Conservation (phyloP, 1,139 yeast genomes). For the Yamadazyma dushanensis region DNA sequence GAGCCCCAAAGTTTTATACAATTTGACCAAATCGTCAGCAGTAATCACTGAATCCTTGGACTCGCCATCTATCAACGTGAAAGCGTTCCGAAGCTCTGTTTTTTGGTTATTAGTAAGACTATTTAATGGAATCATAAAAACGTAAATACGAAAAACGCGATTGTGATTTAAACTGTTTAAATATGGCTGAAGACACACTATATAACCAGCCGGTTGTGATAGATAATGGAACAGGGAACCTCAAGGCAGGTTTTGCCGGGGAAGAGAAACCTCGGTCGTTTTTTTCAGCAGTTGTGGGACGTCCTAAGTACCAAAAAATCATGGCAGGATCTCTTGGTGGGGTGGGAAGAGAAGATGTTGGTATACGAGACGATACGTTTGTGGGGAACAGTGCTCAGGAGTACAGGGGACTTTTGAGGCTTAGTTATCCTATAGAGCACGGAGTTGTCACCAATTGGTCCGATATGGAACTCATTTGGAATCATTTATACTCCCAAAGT, state of each 20-base stretch:
- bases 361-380: constrained; percentile 39
- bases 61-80: constrained; percentile 77
- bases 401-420: constrained; percentile 68
- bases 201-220: constrained; percentile 87
- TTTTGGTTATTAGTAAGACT: constrained; percentile 44
- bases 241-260: constrained; percentile 93
- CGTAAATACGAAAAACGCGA: constrained; percentile 4
- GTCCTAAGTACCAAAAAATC: constrained; percentile 78
- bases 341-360: constrained; percentile 12
- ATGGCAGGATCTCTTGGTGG: constrained; percentile 68
- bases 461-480: constrained; percentile 81
- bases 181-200: constrained; percentile 17
- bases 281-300: constrained; percentile 60
- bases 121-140: constrained; percentile 30
- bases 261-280: constrained; percentile 73
- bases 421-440: constrained; percentile 74
- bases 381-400: constrained; percentile 76
- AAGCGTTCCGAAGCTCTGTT: constrained; percentile 47
- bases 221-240: constrained; percentile 89
- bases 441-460: constrained; percentile 87
- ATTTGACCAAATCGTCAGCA: constrained; percentile 54
- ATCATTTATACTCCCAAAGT: constrained; percentile 58
- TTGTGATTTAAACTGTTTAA: neutral
- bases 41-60: constrained; percentile 69
- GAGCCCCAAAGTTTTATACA: constrained; percentile 53